Base-by-base conservation (phyloP, 106 monocot species). In the Xerophyta viscosa region DNA sequence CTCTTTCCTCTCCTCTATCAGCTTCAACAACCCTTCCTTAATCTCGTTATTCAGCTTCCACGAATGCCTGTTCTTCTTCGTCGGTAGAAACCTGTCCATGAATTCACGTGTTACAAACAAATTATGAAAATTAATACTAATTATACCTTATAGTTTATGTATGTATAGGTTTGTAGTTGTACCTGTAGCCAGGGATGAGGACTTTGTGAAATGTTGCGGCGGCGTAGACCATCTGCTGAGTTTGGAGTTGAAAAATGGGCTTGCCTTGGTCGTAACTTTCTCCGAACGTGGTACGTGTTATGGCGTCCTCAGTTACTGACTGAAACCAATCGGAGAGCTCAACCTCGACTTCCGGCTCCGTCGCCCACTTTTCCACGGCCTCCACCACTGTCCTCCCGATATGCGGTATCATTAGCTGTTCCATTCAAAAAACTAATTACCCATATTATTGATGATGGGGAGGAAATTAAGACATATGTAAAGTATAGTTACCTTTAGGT, bases 201-300 rank as follows among this genome's bases (percentile, higher is more conserved):
- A 88, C 78, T 47, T 81, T 88, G 49, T 72, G 73, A 37, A 88
- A 94, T 29, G 94, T 80, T 41, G 88, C 94, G 57, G 84, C 73
- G 0, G 94, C 94, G 48, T 72, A 84, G 20, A 57, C 49, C 94
- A 94, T 94, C 31, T 84, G 88, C 33, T 73, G 75, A 3, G 87
- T 50, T 41, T 94, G 94, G 24, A 94, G 60, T 15, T 71, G 65
- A 70, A 80, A 84, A 11, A 94, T 78, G 26, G 69, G 54, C 52
- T 69, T 71, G 33, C 75, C 84, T 20, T 85, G 71, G 9, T 85
- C 84, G 54, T 79, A 85, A 68, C 79, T 85, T 12, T 47, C 41
- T n/a, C 84, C 84, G 33, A 85, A 85, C 0, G 75, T 68, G 0
- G 71, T 61, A 24, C 79, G 57, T 13, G 84, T 79, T 41, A 79